phyloP scores from a whole-genome alignment of 2,329 filamentous ascomycete species.

The Anisogramma anomala region DNA sequence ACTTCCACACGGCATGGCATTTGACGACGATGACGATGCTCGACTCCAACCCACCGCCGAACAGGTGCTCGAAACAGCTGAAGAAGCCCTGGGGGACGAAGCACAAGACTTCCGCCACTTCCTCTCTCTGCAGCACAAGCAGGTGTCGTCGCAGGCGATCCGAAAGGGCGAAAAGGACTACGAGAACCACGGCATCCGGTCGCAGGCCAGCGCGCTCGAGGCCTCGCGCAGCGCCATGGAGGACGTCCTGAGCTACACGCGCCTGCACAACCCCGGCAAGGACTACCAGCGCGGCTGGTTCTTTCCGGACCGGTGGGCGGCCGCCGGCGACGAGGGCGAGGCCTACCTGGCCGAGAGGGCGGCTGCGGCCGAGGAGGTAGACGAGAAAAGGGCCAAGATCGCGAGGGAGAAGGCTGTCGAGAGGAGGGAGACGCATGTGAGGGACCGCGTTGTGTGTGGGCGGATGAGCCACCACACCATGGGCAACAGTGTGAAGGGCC shows the following conservation, averaged over 20 bases:
- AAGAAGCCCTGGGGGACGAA: conserved; percentile 63
- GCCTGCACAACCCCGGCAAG: conserved; percentile 56
- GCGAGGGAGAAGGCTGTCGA: conserved; percentile 8
- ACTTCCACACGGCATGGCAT: conserved; percentile 16
- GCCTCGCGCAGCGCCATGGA: conserved; percentile 81
- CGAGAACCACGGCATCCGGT: conserved; percentile 76
- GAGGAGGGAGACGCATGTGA: conserved; percentile 20
- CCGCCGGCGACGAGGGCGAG: conserved; percentile 16
- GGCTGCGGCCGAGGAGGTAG: conserved; percentile 6
- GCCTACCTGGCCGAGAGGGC: conserved; percentile 1
- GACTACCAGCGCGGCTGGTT: conserved; percentile 59
- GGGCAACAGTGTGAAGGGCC: conserved; percentile 49
- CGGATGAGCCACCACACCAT: conserved; percentile 62
- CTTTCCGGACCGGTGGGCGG: conserved; percentile 48
- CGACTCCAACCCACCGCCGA: conserved; percentile 17
- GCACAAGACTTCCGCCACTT: conserved; percentile 78
- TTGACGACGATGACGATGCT: conserved; percentile 23
- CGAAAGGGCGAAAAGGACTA: conserved; percentile 96
- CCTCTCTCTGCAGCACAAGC: conserved; percentile 37
- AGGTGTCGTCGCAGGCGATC: conserved; percentile 52
- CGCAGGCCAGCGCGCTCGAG: conserved; percentile 68
- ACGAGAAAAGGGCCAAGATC: conserved; percentile 27
- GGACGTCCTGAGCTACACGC: conserved; percentile 66
- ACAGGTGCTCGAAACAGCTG: conserved; percentile 26
- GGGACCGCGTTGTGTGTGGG: conserved; percentile 51